Base-by-base conservation (phyloP, 2,329 filamentous ascomycete genomes). In the Rutstroemia sp. region DNA sequence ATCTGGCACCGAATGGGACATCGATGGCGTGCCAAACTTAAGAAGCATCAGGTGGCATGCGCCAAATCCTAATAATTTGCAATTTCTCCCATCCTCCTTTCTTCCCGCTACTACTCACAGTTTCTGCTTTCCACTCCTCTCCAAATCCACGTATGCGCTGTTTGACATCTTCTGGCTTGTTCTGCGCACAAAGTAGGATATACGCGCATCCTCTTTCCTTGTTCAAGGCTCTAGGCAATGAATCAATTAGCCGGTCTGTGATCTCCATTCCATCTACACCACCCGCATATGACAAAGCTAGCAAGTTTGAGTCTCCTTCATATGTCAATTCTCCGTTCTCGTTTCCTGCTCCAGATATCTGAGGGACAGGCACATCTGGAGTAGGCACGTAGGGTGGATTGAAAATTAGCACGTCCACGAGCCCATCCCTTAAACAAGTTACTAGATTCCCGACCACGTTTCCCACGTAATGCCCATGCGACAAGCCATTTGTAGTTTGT, bases 321-420 rank as follows among this genome's bases (percentile, higher is more conserved):
- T 90, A 96, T 9, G 74, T 63, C 10, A 65, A 61, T 50, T 65
- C 55, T 25, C 62, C 62, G 2, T 65, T 65, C 2, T 63, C 65
- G 50, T 60, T 66, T 19, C 68, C 46, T 23, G 50, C 65, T 54
- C 47, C 64, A 10, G 78, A 72, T 38, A 80, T 71, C 23, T 72
- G 69, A 1, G 92, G 92, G 58, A 95, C 21, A 25, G 54, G 54
- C 37, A 57, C 73, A 42, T 84, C 81, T 25, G 86, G 79, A 2
- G 92, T 95, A 2, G 94, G 94, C 14, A 99, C 94, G 69, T 99
- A 99, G 0, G 94, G 94, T 53, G 94, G 94, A 69, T 99, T 99
- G 78, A 97, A 99, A 27, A 99, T 80, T 60, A 99, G 78, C 10
- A 99, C 79, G 68, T 99, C 94, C 5, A 95, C 79, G 41, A 73